Conservation (phyloP, 805 yeast species). For the Sungouiozyma ichnusensis region DNA sequence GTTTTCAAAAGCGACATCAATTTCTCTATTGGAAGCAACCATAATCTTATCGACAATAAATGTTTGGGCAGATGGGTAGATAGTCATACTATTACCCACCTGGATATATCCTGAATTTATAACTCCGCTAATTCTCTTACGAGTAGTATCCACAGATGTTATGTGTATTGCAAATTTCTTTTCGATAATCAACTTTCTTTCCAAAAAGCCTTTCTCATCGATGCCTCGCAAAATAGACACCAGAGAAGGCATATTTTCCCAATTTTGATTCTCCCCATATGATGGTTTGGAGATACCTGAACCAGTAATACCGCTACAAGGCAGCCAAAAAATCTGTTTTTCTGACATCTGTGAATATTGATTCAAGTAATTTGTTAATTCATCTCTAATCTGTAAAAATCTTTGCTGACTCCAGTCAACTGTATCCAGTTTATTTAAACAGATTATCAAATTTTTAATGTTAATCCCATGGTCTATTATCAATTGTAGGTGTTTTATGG, state of each 20-base stretch:
- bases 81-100: conserved; percentile 51
- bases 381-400: conserved; percentile 79
- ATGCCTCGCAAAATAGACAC: background rate
- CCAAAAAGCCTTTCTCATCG: background rate
- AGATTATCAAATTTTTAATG: conserved; percentile 5
- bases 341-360: conserved; percentile 76
- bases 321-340: conserved; percentile 77
- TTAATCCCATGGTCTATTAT: conserved; percentile 1
- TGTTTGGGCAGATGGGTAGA: conserved; percentile 40
- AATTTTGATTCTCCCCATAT: conserved; percentile 14
- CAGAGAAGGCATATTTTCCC: conserved; percentile 12
- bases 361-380: conserved; percentile 63
- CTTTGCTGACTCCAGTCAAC: conserved; percentile 89
- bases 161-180: background rate
- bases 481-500: conserved; percentile 5
- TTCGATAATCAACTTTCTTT: background rate
- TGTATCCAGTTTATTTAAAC: conserved; percentile 73
- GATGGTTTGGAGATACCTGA: conserved; percentile 83
- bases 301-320: conserved; percentile 91
- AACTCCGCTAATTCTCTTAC: conserved; percentile 6
- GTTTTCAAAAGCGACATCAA: background rate
- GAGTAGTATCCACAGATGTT: background rate
- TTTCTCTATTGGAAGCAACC: background rate
- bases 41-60: conserved; percentile 29
- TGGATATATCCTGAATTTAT: conserved; percentile 46